Conservation (phyloP, 768 basidiomycete species). For the Melanogaster broomeanus region DNA sequence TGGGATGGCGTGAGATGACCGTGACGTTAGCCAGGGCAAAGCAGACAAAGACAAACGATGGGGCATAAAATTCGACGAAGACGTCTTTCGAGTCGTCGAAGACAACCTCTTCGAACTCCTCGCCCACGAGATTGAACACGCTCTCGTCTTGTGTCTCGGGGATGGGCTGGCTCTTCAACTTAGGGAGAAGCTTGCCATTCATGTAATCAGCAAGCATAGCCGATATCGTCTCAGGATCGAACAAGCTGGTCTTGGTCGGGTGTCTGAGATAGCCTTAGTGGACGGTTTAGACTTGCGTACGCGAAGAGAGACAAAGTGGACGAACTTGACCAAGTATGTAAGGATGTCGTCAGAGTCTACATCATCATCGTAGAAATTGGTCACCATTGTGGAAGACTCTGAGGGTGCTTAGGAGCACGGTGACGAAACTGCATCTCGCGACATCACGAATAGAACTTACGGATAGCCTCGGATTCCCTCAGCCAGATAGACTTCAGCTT, state of each 20-base stretch:
- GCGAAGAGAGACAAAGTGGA: background rate
- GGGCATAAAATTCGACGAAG: constrained; percentile 95
- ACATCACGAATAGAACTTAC: constrained; percentile 47
- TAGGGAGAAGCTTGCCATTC: constrained; percentile 72
- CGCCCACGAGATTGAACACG: constrained; percentile 83
- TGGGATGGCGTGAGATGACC: background rate
- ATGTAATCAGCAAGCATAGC: constrained; percentile 66
- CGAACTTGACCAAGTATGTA: constrained; percentile 94
- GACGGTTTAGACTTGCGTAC: constrained; percentile 6
- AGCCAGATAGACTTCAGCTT: constrained; percentile 86
- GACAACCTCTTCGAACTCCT: constrained; percentile 85
- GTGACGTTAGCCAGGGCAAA: background rate
- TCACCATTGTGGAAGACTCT: constrained; percentile 91
- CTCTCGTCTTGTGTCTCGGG: constrained; percentile 82
- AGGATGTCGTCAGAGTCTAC: constrained; percentile 97
- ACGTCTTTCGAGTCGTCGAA: constrained; percentile 90
- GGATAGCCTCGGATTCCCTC: constrained; percentile 94
- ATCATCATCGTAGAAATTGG: constrained; percentile 77
- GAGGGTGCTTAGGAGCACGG: constrained; percentile 57
- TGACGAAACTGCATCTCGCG: background rate
- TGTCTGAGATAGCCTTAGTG: constrained; percentile 81
- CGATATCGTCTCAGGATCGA: constrained; percentile 54
- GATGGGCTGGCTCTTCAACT: constrained; percentile 88
- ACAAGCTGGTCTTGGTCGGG: constrained; percentile 74
- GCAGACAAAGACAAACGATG: constrained; percentile 65